Conservation (phyloP, 75 land plant genomes). For the Sequoia sempervirens region DNA sequence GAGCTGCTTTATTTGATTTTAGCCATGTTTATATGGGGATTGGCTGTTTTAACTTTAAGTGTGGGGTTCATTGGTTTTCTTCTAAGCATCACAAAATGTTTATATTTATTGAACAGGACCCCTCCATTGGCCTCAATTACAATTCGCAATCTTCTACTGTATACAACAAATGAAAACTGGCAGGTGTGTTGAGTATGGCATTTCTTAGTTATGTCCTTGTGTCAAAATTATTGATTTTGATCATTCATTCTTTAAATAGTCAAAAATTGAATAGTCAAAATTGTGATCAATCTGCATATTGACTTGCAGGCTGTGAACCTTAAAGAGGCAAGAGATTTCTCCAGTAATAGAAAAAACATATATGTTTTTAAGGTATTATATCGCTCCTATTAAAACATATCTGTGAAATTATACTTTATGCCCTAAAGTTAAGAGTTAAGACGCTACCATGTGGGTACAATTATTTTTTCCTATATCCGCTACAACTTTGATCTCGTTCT, state of each 20-base stretch:
- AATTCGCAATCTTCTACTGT: constrained; percentile 76
- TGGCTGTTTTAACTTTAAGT: background rate
- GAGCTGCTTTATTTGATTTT: background rate
- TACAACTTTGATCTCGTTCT: background rate
- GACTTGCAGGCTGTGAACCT: constrained; percentile 79
- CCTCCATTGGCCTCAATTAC: constrained; percentile 94
- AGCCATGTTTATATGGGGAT: background rate
- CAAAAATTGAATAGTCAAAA: too few species aligned
- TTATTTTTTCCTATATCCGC: background rate
- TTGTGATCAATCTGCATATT: background rate
- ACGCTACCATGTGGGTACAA: background rate
- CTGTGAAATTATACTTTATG: background rate
- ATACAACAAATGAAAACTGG: constrained; percentile 96
- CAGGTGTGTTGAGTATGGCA: constrained; percentile 37
- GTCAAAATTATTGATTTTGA: background rate
- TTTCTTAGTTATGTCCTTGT: background rate
- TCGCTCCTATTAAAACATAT: background rate
- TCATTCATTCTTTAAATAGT: background rate
- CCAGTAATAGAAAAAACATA: constrained; percentile 58
- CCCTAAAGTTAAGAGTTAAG: background rate
- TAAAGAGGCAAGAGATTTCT: constrained; percentile 93
- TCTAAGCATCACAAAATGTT: background rate
- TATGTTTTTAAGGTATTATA: constrained; percentile 85
- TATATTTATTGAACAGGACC: constrained; percentile 47
- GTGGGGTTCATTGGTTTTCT: background rate